Percentiles rank a stretch among this genome's conserved stretches.
Conservation (phyloP, 495 filamentous ascomycete species). For the Podospora pseudoanserina region DNA sequence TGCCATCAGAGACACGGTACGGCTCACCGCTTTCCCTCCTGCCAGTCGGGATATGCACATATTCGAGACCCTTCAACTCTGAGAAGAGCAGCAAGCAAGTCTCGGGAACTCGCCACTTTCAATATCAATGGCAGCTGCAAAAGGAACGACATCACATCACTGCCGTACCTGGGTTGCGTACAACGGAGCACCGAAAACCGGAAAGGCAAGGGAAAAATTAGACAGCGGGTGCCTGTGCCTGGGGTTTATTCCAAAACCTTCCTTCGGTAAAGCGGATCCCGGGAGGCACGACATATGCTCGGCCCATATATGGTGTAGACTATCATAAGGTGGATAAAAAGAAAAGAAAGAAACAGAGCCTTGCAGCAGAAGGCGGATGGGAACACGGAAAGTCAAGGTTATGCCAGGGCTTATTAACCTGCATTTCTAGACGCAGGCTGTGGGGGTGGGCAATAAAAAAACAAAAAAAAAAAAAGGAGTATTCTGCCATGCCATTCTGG, state of each 20-base stretch:
- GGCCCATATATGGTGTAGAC: neutral
- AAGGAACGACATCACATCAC: neutral
- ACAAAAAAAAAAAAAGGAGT: neutral
- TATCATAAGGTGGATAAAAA: too few relatives aligned
- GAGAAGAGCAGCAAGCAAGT: neutral
- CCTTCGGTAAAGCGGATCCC: neutral
- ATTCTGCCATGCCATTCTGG: neutral
- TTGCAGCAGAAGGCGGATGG: constrained; percentile 7
- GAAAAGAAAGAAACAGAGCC: neutral
- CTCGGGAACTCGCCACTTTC: neutral
- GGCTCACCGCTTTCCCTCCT: neutral
- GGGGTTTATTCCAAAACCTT: neutral
- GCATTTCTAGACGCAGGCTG: constrained; percentile 12
- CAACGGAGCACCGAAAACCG: neutral
- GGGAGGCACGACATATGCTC: neutral
- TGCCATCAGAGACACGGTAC: too few relatives aligned
- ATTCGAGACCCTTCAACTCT: neutral
- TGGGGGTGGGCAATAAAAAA: neutral
- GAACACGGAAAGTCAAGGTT: neutral
- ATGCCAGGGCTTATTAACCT: constrained; percentile 11
- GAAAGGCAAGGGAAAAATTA: neutral
- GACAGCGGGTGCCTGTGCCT: neutral
- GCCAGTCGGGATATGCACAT: neutral
- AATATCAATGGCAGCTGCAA: neutral
- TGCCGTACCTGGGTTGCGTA: neutral